Conservation (phyloP, 192 early-diverging fungal genomes). For the Chytriomyces confervae region DNA sequence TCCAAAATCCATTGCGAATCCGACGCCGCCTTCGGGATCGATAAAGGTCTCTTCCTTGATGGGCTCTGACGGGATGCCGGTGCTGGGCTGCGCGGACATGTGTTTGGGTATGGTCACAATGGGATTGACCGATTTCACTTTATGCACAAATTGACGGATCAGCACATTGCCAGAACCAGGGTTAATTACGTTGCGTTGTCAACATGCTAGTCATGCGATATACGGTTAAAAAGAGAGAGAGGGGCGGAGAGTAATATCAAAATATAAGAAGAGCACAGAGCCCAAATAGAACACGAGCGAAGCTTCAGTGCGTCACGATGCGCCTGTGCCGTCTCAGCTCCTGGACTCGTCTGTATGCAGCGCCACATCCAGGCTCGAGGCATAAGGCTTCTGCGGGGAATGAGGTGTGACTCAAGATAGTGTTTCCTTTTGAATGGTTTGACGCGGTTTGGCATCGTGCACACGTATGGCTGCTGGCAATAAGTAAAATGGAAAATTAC, state of each 20-base stretch:
- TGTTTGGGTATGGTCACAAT: too few relatives aligned
- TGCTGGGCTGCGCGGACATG: too few relatives aligned
- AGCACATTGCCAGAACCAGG: too few relatives aligned
- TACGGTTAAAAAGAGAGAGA: neutral
- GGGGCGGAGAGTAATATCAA: neutral
- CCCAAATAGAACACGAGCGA: neutral
- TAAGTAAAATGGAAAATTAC: too few relatives aligned
- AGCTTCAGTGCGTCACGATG: neutral
- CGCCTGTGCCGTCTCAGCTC: neutral
- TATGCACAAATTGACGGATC: too few relatives aligned
- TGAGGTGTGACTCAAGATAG: neutral
- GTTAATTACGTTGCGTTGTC: too few relatives aligned
- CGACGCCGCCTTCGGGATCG: slow-evolving; percentile 21
- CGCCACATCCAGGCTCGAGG: neutral
- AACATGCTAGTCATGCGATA: neutral
- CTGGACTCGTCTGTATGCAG: neutral
- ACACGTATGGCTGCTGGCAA: neutral
- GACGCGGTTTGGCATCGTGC: neutral
- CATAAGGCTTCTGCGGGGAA: neutral
- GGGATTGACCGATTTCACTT: too few relatives aligned
- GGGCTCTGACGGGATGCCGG: too few relatives aligned
- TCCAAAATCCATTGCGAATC: slow-evolving; percentile 28
- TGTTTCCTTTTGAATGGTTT: neutral
- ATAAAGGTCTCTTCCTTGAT: neutral
- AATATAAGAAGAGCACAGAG: neutral